Evolutionary conservation across 1,139 yeast genomes (phyloP).

Genomic region (Debaryomyces fabryi): DNA sequence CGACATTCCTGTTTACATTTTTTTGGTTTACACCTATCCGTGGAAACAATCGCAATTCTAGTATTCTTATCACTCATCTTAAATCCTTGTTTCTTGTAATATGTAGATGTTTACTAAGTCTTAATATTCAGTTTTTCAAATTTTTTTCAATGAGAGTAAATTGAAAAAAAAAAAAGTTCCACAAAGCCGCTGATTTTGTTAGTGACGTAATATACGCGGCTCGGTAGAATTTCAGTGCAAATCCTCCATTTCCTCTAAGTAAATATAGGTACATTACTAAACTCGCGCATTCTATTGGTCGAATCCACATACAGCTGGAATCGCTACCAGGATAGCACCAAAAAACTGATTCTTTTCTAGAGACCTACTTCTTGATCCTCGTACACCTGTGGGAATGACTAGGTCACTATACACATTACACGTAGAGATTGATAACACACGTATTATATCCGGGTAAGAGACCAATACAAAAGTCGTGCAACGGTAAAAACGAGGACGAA

Average conservation of each 20-base stretch:
- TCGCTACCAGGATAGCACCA: neutral
- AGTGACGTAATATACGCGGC: slow-evolving; percentile 9
- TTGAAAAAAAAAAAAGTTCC: slow-evolving; percentile 9
- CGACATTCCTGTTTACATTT: slow-evolving; percentile 98
- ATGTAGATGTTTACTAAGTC: neutral
- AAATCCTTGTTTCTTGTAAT: slow-evolving; percentile 1
- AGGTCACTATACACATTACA: neutral
- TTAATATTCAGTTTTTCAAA: slow-evolving; percentile 8
- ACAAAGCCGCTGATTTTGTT: slow-evolving; percentile 10
- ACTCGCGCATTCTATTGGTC: slow-evolving; percentile 6
- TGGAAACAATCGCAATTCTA: slow-evolving; percentile 92
- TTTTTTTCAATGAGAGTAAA: neutral
- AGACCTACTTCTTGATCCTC: neutral
- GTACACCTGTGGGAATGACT: neutral
- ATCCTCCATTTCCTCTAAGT: slow-evolving; percentile 1
- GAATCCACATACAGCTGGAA: neutral
- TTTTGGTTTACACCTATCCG: slow-evolving; percentile 96
- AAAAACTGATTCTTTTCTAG: neutral
- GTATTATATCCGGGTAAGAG: neutral
- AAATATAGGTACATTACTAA: slow-evolving; percentile 13
- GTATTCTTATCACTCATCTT: slow-evolving; percentile 60
- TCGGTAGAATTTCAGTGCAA: neutral
- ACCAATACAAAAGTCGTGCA: neutral
- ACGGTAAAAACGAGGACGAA: neutral
- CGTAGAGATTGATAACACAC: too few species aligned